phyloP scores from a whole-genome alignment of 306 rosid genomes.

The Lupinus albus region DNA sequence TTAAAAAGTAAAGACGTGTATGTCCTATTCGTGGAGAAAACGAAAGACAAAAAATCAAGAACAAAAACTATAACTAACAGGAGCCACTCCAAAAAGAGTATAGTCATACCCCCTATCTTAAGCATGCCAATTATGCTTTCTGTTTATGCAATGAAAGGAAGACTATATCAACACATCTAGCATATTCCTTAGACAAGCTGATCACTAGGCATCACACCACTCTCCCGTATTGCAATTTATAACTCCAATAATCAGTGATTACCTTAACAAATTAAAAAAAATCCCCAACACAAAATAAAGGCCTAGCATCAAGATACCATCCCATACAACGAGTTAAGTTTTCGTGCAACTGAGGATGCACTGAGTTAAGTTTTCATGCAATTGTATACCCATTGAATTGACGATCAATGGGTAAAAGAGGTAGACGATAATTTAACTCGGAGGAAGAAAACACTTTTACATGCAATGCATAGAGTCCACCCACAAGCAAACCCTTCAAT shows the following conservation, averaged over 20 bases:
- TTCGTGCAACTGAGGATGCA: too few relatives aligned
- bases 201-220: background rate
- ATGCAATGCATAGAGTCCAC: conserved; percentile 2
- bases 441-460: background rate
- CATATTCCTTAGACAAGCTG: conserved; percentile 6
- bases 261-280: background rate
- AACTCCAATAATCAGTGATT: background rate
- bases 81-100: conserved; percentile 9
- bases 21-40: conserved; percentile 14
- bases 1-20: background rate
- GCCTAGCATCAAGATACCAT: conserved; percentile 8
- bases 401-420: background rate
- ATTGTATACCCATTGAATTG: too few relatives aligned
- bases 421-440: conserved; percentile 6
- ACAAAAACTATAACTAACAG: conserved; percentile 19
- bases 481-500: conserved; percentile 5
- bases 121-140: background rate
- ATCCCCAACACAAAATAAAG: conserved; percentile 27
- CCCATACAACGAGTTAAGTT: conserved; percentile 9
- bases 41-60: conserved; percentile 35
- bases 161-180: background rate
- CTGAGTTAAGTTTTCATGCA: too few relatives aligned
- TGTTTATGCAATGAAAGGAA: conserved; percentile 21
- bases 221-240: conserved; percentile 8
- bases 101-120: conserved; percentile 8